Conservation (phyloP, 73 alveolate genomes). For the Symbiodinium natans region DNA sequence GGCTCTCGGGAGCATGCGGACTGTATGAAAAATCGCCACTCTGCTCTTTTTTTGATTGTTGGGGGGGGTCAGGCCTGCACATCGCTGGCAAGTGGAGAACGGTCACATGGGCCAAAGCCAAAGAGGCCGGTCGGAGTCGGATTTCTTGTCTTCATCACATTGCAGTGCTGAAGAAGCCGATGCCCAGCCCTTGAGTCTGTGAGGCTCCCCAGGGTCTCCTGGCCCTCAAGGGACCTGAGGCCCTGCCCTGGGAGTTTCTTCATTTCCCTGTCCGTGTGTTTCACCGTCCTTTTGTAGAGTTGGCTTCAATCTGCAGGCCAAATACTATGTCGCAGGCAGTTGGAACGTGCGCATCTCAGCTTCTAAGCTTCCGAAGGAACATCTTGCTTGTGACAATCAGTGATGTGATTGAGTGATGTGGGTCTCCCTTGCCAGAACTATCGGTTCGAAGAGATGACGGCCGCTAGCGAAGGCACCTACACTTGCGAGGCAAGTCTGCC, state of each 20-base stretch:
- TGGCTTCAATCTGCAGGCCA: background rate
- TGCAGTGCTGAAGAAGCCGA: background rate
- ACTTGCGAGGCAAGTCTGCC: background rate
- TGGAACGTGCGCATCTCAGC: background rate
- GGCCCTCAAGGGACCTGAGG: slow-evolving; percentile 7
- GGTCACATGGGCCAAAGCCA: slow-evolving; percentile 71
- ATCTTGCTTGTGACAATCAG: no score
- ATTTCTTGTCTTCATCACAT: background rate
- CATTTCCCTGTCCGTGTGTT: no score
- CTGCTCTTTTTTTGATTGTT: background rate
- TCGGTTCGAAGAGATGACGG: slow-evolving; percentile 31
- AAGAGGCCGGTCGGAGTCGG: background rate
- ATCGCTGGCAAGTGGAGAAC: slow-evolving; percentile 93
- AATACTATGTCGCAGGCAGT: slow-evolving; percentile 12
- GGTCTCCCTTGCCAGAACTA: background rate
- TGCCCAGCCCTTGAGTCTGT: background rate
- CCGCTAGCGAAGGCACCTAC: slow-evolving; percentile 2
- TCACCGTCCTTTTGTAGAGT: no score
- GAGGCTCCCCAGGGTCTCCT: background rate
- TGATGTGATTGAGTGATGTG: no score
- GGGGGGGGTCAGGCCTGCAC: slow-evolving; percentile 76
- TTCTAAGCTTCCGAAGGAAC: no score
- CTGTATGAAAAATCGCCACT: no score
- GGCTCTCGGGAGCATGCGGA: background rate
- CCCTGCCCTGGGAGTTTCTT: no score